These are phyloP conservation scores for Aristolochia fimbriata DNA, from an alignment of 164 flowering plant genomes.

Conservation along the genomic window DNA sequence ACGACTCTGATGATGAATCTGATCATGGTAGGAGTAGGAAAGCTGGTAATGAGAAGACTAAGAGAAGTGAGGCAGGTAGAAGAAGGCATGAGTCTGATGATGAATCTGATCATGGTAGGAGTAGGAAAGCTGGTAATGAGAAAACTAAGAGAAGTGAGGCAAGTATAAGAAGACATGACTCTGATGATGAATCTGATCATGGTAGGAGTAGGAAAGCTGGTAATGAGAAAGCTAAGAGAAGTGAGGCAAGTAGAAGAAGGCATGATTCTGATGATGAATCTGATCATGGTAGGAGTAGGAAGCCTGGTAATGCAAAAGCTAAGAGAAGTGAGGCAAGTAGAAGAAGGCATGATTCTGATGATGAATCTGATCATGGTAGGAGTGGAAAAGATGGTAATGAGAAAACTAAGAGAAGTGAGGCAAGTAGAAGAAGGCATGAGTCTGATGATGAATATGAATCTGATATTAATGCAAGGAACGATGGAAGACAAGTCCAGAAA, in stretches of 20 bases:
- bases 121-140: constrained; percentile 4
- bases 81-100: constrained; percentile 5
- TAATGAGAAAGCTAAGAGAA: background rate
- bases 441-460: constrained; percentile 10
- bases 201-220: constrained; percentile 10
- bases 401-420: background rate
- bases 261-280: constrained; percentile 26
- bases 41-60: no score
- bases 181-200: constrained; percentile 21
- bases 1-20: constrained; percentile 13
- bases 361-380: constrained; percentile 17
- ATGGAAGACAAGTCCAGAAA: background rate
- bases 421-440: constrained; percentile 19
- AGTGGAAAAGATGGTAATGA: constrained; percentile 2
- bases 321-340: background rate
- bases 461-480: constrained; percentile 14
- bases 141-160: background rate
- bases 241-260: constrained; percentile 7
- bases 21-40: constrained; percentile 12
- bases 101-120: constrained; percentile 16
- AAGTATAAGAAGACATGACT: constrained; percentile 19
- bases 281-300: constrained; percentile 11
- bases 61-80: background rate
- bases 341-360: constrained; percentile 26
- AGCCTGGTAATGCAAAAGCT: background rate